Percentiles rank a stretch among this genome's conserved stretches.
Conservation (phyloP, 1,139 yeast genomes). For the Suhomyces yuchorum region DNA sequence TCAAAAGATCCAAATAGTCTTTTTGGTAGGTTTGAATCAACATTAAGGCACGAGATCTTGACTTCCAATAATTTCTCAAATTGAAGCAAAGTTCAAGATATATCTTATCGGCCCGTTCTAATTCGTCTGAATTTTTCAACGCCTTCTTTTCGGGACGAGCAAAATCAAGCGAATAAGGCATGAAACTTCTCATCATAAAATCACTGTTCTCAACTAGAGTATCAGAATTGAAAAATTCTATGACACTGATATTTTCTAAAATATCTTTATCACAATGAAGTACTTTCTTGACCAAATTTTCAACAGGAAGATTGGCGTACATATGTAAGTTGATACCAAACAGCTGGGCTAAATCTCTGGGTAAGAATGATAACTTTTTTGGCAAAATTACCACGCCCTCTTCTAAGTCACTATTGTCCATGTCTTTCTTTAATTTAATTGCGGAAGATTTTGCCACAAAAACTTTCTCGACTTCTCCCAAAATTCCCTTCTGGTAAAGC, state of each 20-base stretch:
- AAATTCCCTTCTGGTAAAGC: constrained; percentile 68
- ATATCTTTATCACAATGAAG: constrained; percentile 74
- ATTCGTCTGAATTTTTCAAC: constrained; percentile 57
- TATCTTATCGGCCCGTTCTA: constrained; percentile 81
- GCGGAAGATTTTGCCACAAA: constrained; percentile 65
- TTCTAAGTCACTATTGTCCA: constrained; percentile 26
- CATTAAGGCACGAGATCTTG: constrained; percentile 77
- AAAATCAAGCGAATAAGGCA: constrained; percentile 69
- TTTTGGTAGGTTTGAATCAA: constrained; percentile 67
- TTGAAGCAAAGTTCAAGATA: constrained; percentile 79
- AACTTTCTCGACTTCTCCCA: constrained; percentile 74
- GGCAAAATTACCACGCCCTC: constrained; percentile 31
- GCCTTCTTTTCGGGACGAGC: constrained; percentile 43
- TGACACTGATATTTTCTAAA: constrained; percentile 63
- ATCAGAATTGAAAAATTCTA: constrained; percentile 81
- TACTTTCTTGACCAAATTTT: constrained; percentile 63
- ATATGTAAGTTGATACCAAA: constrained; percentile 91
- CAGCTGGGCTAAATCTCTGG: constrained; percentile 78
- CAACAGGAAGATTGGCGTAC: constrained; percentile 64
- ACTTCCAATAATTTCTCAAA: constrained; percentile 80
- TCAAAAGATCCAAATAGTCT: constrained; percentile 70
- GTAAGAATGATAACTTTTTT: constrained; percentile 60
- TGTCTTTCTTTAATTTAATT: constrained; percentile 42
- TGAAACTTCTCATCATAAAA: constrained; percentile 62
- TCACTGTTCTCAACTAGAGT: constrained; percentile 73